Evolutionary conservation across 441 rosid genomes (phyloP), one percentile per base, ranked within the genome.

Genomic region (Gossypium lobatum): DNA sequence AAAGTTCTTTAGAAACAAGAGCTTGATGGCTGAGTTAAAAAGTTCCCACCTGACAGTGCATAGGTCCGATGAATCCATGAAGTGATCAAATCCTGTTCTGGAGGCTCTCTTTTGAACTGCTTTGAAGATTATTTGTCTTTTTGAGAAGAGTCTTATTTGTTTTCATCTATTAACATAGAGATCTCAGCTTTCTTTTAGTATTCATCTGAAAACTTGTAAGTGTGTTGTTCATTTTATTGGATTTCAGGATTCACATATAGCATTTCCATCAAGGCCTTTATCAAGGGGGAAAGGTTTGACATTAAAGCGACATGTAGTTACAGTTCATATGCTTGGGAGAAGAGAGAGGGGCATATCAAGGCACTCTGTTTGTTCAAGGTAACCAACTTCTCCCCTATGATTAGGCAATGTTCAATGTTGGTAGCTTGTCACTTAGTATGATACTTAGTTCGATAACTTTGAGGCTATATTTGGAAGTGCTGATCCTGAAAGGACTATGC

Each of bases 221-320:
- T 6, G 0, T 65, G 18, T 6, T 6, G 23, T 25, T 70, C 17
- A 20, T 68, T 31, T 48, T 23, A 46, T 39, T 73, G 67, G 21
- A 53, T 73, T 64, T 20, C 70, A 64, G 70, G 54, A 53, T 20
- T 42, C 69, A 9, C 20, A 20, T 76, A 84, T 81, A 71, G 64
- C 86, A 72, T 78, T 84, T 83, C 85, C 91, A 67, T 71, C 78
- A 3, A 86, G 87, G 82, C 79, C 84, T 75, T 83, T 82, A 59
- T 73, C 92, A 77, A 83, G 89, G 89, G 83, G 81, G 85, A 87
- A 74, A 76, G 91, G 88, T 58, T 79, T 86, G 80, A 70, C 60
- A 54, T 70, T 78, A 70, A 91, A 71, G 83, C 83, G 83, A 62
- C 80, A 80, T 79, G 75, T 84, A 72, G 73, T 82, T 34, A 80